phyloP scores from a whole-genome alignment of 345 rosid genomes.

The Euphorbia tirucalli region DNA sequence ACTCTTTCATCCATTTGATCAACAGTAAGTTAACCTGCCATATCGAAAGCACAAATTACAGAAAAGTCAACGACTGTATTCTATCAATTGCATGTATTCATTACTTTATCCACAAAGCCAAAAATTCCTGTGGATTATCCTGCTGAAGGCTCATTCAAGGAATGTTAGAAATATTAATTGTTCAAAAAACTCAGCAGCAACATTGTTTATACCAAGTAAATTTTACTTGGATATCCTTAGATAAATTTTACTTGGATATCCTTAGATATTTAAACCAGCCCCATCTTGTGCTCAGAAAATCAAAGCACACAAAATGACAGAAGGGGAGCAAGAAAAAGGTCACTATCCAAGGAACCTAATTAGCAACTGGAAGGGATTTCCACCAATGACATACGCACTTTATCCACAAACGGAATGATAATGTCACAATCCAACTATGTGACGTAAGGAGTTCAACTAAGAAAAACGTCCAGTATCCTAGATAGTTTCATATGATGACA shows the following conservation, averaged over 20 bases:
- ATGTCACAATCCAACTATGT: background rate
- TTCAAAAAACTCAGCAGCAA: background rate
- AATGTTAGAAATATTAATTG: background rate
- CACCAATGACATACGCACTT: background rate
- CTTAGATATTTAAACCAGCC: background rate
- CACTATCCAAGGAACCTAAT: background rate
- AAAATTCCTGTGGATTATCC: background rate
- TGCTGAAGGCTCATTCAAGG: background rate
- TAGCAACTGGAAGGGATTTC: background rate
- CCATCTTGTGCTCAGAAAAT: background rate
- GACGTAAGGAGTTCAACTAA: background rate
- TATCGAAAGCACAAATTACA: slow-evolving; percentile 14
- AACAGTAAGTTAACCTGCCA: slow-evolving; percentile 81
- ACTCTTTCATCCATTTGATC: slow-evolving; percentile 90
- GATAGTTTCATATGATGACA: background rate
- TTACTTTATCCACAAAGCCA: background rate
- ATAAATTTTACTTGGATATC: too few species aligned
- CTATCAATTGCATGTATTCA: background rate
- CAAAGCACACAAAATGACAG: background rate
- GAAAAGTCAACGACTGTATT: background rate
- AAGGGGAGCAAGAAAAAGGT: background rate
- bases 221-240: background rate
- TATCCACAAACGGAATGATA: background rate
- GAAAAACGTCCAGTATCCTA: background rate
- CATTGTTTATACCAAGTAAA: background rate